Base-by-base conservation (phyloP, 345 rosid species). In the Viola odorata region DNA sequence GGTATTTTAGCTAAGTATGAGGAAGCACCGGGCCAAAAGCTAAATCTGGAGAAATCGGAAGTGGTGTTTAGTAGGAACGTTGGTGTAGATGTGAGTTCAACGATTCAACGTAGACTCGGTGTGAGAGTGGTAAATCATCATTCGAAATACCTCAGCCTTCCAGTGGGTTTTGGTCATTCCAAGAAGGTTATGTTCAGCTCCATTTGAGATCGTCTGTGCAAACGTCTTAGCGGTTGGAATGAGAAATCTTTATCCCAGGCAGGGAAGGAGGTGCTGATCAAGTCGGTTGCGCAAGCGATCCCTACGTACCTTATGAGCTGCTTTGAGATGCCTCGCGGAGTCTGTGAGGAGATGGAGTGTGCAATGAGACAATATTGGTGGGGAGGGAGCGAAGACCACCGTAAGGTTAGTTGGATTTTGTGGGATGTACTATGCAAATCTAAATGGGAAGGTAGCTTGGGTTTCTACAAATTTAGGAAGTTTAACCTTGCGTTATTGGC, bases 71-170 rank as follows among this genome's bases (percentile, higher is more conserved):
- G 12, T 14, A 23, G 12, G 2, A 39, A 41, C 44, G 4, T 4
- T 3, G 9, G 0, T 4, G 37, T 0, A 6, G 14, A 42, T 5
- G 3, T 3, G 0, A 15, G 44, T 0, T 10, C 0, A 5, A 3
- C 0, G 3, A 8, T 58, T 1, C 36, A 17, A 5, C 1, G 8
- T 1, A 9, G 15, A 0, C 3, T 23, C 4, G 40, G 10, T 5
- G 38, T 12, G 0, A 16, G 5, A 8, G 1, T 7, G 10, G 15
- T 4, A 0, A 13, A 41, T 3, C 3, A 32, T 4, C 11, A 0
- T 16, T 5, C 11, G 0, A 4, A 4, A 0, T 61, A 50, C 10
- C n/a, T 61, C 0, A 41, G 47, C 0, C 1, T 49, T 7, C 55
- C 37, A 5, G 13, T 36, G 1, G 7, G 37, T 3, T 5, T 61